Evolutionary conservation across 2,329 filamentous ascomycete genomes (phyloP), one percentile per base, ranked within the genome.

Genomic region (Pseudocercospora cruenta): DNA sequence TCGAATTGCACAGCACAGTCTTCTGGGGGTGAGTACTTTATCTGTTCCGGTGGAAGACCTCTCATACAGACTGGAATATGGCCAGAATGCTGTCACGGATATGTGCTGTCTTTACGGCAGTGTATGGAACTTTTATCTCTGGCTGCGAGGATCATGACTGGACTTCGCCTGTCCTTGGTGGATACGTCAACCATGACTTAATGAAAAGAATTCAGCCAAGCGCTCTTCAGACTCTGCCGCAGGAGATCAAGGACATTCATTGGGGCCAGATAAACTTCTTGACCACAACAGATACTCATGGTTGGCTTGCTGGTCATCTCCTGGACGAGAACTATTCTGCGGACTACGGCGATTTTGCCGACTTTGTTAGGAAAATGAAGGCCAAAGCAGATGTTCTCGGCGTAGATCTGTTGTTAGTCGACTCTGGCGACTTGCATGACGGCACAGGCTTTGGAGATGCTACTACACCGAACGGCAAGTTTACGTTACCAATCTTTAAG

Each of bases 371-470:
- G 58, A 83, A 83, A 67, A 88, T 90, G 85, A 86, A 86, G 75
- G 78, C 84, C 63, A 86, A 84, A 70, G 87, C 88, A 3, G 78
- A 80, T 21, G 79, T 82, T 12, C 79, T 88, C 69, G 83, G 84
- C 9, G 87, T 89, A 5, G 88, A 90, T 70, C 72, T 89, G 64
- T 78, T 90, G 58, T 75, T 89, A 12, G 77, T 89, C 58, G 87
- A 90, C 71, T 88, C 86, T 51, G 87, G 86, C 47, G 88, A 90
- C 74, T 78, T 90, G n/a, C 88, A 90, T 72, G 88, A 90, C 67
- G 88, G 88, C 2, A 85, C 85, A 28, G 88, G 88, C 1, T 77
- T 90, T 55, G 87, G 61, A 16, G 66, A 67, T 28, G 58, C 54
- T 8, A 89, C 87, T 0, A 78, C 75, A 0, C 83, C 83, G 1